A percentile compares a stretch with the other conserved stretches of the same genome.
phyloP scores from a whole-genome alignment of 345 rosid genomes.

The Brassica carinata region DNA sequence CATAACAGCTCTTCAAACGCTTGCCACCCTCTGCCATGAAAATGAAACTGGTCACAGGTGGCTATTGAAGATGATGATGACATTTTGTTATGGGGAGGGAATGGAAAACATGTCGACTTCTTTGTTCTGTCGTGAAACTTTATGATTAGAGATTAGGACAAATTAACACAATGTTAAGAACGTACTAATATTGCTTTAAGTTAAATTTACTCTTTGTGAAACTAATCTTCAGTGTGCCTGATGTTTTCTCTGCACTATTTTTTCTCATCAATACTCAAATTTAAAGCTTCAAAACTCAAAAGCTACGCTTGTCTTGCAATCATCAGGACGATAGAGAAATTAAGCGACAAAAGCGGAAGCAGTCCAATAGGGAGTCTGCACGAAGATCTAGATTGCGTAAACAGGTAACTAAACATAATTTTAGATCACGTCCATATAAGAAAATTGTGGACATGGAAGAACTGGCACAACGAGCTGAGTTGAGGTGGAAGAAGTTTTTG shows the following conservation, averaged over 20 bases:
- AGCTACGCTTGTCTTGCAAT: not conserved
- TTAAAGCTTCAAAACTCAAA: not conserved
- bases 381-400: constrained; percentile 94
- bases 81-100: not conserved
- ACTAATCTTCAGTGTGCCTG: not conserved
- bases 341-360: constrained; percentile 94
- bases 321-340: constrained; percentile 88
- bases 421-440: constrained; percentile 2
- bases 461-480: too few species aligned
- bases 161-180: not conserved
- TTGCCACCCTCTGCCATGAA: constrained; percentile 29
- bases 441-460: constrained; percentile 23
- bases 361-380: constrained; percentile 98
- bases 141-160: not conserved
- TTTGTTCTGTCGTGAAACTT: constrained; percentile 17
- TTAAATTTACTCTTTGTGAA: not conserved
- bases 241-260: not conserved
- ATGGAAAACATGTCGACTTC: constrained; percentile 31
- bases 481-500: not conserved
- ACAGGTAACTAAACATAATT: constrained; percentile 60
- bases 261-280: not conserved
- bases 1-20: constrained; percentile 63
- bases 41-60: constrained; percentile 1
- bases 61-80: constrained; percentile 8
- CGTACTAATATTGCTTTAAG: not conserved